Evolutionary conservation across 2,329 filamentous ascomycete species (phyloP).

Genomic region (Fusarium sp.): DNA sequence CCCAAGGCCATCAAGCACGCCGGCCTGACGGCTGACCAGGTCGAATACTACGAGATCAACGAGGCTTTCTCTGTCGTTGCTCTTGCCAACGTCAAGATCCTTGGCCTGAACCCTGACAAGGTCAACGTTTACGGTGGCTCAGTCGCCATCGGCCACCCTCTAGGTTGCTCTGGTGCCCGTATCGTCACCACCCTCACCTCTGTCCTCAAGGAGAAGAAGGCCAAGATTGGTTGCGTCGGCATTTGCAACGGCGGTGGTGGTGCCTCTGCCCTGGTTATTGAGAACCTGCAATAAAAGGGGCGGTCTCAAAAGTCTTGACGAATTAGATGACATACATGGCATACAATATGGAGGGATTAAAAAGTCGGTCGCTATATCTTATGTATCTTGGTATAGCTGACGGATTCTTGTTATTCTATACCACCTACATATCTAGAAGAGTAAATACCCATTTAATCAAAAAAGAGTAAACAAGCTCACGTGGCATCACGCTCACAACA

Average conservation of each 20-base stretch:
- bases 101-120: slow-evolving; percentile 84
- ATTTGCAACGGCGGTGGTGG: slow-evolving; percentile 99
- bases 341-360: slow-evolving; percentile 37
- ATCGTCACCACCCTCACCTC: slow-evolving; percentile 92
- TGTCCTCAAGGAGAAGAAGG: slow-evolving; percentile 91
- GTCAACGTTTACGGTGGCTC: slow-evolving; percentile 97
- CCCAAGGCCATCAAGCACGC: slow-evolving; percentile 98
- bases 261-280: slow-evolving; percentile 93
- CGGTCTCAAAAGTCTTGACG: slow-evolving; percentile 35
- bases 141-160: slow-evolving; percentile 94
- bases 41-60: slow-evolving; percentile 99
- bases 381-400: slow-evolving; percentile 37
- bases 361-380: slow-evolving; percentile 36
- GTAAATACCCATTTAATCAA: slow-evolving; percentile 40
- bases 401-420: slow-evolving; percentile 40
- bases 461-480: slow-evolving; percentile 9
- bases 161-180: slow-evolving; percentile 93
- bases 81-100: slow-evolving; percentile 94
- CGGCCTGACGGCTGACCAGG: slow-evolving; percentile 80
- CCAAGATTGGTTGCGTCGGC: slow-evolving; percentile 92
- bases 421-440: slow-evolving; percentile 32
- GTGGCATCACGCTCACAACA: not conserved
- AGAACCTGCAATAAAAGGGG: slow-evolving; percentile 72
- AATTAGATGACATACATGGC: slow-evolving; percentile 45
- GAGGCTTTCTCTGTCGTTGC: slow-evolving; percentile 98